phyloP scores from a whole-genome alignment of 768 basidiomycete genomes.

The Auriculariales sp. region DNA sequence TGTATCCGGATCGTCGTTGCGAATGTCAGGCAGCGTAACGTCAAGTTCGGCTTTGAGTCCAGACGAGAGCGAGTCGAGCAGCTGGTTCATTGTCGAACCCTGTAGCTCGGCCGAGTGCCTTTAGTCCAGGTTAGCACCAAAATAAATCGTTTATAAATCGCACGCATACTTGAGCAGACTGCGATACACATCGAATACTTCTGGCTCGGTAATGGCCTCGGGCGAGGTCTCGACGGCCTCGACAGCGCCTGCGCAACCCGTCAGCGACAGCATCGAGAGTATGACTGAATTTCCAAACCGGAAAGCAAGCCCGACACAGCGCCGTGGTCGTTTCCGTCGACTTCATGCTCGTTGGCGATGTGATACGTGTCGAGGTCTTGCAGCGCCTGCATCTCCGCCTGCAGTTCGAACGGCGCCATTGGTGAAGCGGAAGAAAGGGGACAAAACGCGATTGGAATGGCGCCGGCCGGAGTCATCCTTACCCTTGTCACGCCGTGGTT shows the following conservation, averaged over 20 bases:
- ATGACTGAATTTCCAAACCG: constrained; percentile 5
- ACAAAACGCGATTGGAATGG: too few relatives aligned
- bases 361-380: constrained; percentile 6
- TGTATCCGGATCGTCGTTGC: constrained; percentile 46
- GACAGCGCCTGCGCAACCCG: constrained; percentile 45
- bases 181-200: constrained; percentile 71
- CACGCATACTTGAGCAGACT: constrained; percentile 52
- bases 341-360: constrained; percentile 16
- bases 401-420: constrained; percentile 15
- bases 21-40: constrained; percentile 49
- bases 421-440: too few relatives aligned
- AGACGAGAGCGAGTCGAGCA: constrained; percentile 76
- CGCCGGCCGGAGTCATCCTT: too few relatives aligned
- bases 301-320: constrained; percentile 10
- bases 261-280: background rate
- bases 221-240: constrained; percentile 65
- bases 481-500: too few relatives aligned
- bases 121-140: background rate
- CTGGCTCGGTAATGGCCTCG: constrained; percentile 49
- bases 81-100: constrained; percentile 59
- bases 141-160: background rate
- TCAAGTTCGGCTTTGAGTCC: constrained; percentile 64
- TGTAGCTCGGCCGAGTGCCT: constrained; percentile 43
- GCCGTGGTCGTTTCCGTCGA: constrained; percentile 8
- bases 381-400: constrained; percentile 13